A percentile compares a stretch with the other conserved stretches of the same genome.
Conservation (phyloP, 2,329 filamentous ascomycete species). For the Beauveria brongniartii region DNA sequence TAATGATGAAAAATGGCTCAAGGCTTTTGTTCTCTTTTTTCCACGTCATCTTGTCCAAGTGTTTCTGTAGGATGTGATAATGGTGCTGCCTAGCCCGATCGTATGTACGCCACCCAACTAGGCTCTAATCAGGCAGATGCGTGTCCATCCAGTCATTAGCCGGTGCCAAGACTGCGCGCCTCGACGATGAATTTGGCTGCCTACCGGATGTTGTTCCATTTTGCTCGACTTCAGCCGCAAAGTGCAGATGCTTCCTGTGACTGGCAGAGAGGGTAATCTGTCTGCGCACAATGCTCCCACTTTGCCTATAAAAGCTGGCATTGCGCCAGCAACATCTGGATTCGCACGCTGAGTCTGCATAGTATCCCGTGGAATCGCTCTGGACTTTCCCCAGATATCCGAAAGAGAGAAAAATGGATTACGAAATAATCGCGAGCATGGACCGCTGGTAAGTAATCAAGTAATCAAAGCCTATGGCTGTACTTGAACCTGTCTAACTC, state of each 20-base stretch:
- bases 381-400: not conserved
- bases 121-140: not conserved
- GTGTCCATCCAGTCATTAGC: not conserved
- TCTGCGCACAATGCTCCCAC: not conserved
- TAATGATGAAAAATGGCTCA: not conserved
- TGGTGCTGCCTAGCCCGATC: not conserved
- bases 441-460: constrained; percentile 27
- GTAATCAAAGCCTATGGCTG: not conserved
- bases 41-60: not conserved
- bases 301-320: not conserved
- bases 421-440: constrained; percentile 23
- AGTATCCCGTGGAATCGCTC: not conserved
- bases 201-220: not conserved
- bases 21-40: too few species aligned
- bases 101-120: not conserved
- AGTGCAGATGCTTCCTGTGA: not conserved
- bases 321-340: not conserved
- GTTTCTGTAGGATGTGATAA: not conserved
- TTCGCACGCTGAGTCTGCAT: not conserved
- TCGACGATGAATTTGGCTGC: not conserved
- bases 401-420: constrained; percentile 19
- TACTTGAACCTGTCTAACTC: not conserved
- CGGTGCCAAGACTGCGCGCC: not conserved
- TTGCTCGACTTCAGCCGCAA: not conserved
- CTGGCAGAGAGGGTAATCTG: not conserved